phyloP scores from a whole-genome alignment of 345 rosid species.

The Camelina hispida region DNA sequence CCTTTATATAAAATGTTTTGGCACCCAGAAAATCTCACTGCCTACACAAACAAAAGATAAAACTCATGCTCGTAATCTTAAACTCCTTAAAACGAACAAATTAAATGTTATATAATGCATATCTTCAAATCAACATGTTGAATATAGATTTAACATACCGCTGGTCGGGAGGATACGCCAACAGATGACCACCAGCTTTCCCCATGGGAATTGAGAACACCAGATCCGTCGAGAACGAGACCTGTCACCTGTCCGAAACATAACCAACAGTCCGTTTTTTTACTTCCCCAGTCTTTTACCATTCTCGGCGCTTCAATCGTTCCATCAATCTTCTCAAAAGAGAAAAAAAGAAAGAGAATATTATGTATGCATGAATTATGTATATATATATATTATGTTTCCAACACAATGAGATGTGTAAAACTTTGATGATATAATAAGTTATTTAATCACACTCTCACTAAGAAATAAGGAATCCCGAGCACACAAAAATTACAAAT shows the following conservation, averaged over 20 bases:
- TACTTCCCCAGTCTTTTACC: neutral
- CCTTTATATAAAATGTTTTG: constrained; percentile 40
- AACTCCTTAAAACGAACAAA: neutral
- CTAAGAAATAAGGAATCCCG: neutral
- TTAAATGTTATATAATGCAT: neutral
- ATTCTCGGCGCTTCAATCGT: neutral
- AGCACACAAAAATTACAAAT: neutral
- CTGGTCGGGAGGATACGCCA: neutral
- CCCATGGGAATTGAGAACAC: constrained; percentile 18
- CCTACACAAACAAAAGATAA: neutral
- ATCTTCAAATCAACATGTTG: neutral
- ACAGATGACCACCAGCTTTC: constrained; percentile 27
- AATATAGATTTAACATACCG: neutral
- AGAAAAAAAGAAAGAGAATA: neutral
- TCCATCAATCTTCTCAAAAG: constrained; percentile 26
- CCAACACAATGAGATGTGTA: neutral
- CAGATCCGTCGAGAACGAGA: constrained; percentile 26
- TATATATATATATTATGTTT: neutral
- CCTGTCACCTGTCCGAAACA: constrained; percentile 13
- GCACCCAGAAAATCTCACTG: constrained; percentile 18
- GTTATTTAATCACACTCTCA: neutral
- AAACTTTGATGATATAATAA: neutral
- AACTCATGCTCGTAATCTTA: neutral
- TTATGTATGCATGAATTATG: neutral
- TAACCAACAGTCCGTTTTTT: neutral